phyloP scores from a whole-genome alignment of 495 filamentous ascomycete genomes.

The Hypomontagnella submonticulosa region DNA sequence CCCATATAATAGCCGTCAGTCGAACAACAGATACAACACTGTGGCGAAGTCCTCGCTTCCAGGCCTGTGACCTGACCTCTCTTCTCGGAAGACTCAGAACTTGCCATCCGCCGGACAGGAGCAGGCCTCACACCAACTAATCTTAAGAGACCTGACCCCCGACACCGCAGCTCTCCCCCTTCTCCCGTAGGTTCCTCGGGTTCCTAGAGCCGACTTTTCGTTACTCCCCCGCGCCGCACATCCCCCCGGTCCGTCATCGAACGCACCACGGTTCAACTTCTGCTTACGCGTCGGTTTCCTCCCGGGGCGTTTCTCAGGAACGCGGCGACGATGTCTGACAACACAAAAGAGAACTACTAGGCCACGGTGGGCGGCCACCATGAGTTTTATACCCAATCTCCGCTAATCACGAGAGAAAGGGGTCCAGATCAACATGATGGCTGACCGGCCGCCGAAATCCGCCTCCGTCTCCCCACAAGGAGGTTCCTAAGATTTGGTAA shows the following conservation, averaged over 20 bases:
- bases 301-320: too few relatives aligned
- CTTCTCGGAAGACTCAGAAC: conserved; percentile 31
- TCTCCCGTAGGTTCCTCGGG: conserved; percentile 32
- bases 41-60: conserved; percentile 22
- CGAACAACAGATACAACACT: conserved; percentile 10
- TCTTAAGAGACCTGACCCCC: conserved; percentile 8
- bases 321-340: background rate
- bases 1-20: too few relatives aligned
- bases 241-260: too few relatives aligned
- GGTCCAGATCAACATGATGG: conserved; percentile 32
- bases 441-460: conserved; percentile 22
- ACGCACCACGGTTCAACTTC: too few relatives aligned
- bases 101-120: conserved; percentile 18
- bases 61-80: conserved; percentile 31
- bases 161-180: conserved; percentile 33
- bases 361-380: conserved; percentile 36
- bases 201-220: conserved; percentile 1
- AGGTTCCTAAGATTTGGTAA: conserved; percentile 23
- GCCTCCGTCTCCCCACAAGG: conserved; percentile 16
- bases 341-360: conserved; percentile 7
- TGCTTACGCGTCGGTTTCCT: too few relatives aligned
- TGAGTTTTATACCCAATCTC: conserved; percentile 28
- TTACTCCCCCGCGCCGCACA: too few relatives aligned
- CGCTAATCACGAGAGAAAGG: background rate
- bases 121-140: conserved; percentile 4